Evolutionary conservation across 2,329 filamentous ascomycete species (phyloP).

Genomic region (Raffaelea arxii): DNA sequence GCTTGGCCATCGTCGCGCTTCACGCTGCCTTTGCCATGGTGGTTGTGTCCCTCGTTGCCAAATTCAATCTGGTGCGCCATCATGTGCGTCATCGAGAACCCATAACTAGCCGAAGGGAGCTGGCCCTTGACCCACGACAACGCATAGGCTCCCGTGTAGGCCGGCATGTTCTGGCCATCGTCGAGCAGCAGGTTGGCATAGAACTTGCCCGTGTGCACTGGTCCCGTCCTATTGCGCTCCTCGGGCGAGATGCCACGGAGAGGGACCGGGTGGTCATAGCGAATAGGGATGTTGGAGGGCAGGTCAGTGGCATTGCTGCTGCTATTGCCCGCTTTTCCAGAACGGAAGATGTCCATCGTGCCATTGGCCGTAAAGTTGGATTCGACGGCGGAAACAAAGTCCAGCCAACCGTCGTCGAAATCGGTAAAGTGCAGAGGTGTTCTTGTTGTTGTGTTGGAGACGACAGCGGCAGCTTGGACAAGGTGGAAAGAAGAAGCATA

Average conservation of each 20-base stretch:
- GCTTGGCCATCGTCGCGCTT: not conserved
- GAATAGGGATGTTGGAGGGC: slow-evolving; percentile 37
- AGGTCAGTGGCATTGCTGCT: no score
- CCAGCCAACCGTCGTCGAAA: no score
- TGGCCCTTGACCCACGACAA: slow-evolving; percentile 57
- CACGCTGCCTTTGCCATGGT: slow-evolving; percentile 12
- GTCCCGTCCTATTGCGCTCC: slow-evolving; percentile 23
- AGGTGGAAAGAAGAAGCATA: no score
- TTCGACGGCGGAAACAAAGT: no score
- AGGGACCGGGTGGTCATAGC: slow-evolving; percentile 48
- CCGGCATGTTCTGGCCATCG: slow-evolving; percentile 54
- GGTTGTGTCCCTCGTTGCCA: slow-evolving; percentile 39
- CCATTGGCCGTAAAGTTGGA: no score
- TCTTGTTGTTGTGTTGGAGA: no score
- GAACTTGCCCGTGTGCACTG: slow-evolving; percentile 70
- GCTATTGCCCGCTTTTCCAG: no score
- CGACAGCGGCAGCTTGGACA: no score
- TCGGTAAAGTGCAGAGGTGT: no score
- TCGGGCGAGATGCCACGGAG: slow-evolving; percentile 34
- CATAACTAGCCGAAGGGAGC: slow-evolving; percentile 58
- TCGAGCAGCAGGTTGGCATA: slow-evolving; percentile 74
- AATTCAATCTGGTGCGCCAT: slow-evolving; percentile 58
- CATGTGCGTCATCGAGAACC: slow-evolving; percentile 66
- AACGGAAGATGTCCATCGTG: slow-evolving; percentile 50
- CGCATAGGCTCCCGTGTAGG: slow-evolving; percentile 69